Conservation (phyloP, 169 alveolate species). For the Plasmodium falciparum region DNA sequence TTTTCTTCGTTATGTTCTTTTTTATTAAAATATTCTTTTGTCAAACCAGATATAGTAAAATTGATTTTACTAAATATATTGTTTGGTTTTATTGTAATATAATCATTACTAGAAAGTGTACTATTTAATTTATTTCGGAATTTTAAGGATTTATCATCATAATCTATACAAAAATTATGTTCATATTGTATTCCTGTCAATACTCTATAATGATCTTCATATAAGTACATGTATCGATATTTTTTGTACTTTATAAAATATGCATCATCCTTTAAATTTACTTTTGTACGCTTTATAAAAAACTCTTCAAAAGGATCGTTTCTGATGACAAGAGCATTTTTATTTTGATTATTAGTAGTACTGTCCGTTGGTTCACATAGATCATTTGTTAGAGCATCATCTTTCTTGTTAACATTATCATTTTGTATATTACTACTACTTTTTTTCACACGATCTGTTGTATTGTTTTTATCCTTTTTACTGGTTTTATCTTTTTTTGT, state of each 20-base stretch:
- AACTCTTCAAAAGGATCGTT: neutral
- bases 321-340: neutral
- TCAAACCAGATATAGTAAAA: slow-evolving; percentile 34
- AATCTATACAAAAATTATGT: slow-evolving; percentile 1
- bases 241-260: slow-evolving; percentile 30
- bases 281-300: slow-evolving; percentile 14
- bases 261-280: neutral
- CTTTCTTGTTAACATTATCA: too few relatives aligned
- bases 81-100: neutral
- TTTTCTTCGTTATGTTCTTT: neutral
- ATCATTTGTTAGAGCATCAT: too few relatives aligned
- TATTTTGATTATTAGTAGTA: neutral
- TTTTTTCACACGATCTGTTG: too few relatives aligned
- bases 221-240: slow-evolving; percentile 1
- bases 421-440: too few relatives aligned
- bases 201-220: slow-evolving; percentile 22
- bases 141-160: neutral
- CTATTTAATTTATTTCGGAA: slow-evolving; percentile 12
- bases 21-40: slow-evolving; percentile 4
- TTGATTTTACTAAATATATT: slow-evolving; percentile 16
- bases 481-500: too few relatives aligned
- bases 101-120: slow-evolving; percentile 3
- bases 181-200: slow-evolving; percentile 47
- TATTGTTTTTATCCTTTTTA: too few relatives aligned
- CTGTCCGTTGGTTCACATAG: too few relatives aligned